Evolutionary conservation across 2,329 filamentous ascomycete species (phyloP), one percentile per base, ranked within the genome.

Genomic region (Trichoderma sp.): DNA sequence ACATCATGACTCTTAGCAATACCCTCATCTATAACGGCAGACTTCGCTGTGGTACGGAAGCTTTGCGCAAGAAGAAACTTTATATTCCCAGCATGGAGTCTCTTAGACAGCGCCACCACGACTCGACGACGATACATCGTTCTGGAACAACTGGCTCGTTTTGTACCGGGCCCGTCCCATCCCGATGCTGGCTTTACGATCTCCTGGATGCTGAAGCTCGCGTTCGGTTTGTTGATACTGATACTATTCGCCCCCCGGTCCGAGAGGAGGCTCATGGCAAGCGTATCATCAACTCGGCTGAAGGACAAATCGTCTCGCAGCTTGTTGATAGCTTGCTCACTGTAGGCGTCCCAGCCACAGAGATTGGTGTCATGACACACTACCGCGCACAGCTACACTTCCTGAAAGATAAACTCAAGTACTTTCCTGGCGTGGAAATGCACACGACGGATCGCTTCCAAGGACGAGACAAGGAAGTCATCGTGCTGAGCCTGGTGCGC

Each of bases 381-480:
- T 99, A 99, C 79, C 92, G 95, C 68, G 94, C 92, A 6, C 95
- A 99, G 78, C 87, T 99, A 1, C 89, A 92, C 0, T 83, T 97
- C 2, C 84, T 99, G 1, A 92, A 92, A 71, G 88, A 94, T 69
- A 84, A 84, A 12, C 86, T 97, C 37, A 87, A 87, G 35, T 82
- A 80, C 50, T 79, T 84, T 72, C 67, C 83, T 0, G 86, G 87
- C 2, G 89, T 99, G 1, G 95, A 99, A 79, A 93, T 98, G 86
- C 93, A 99, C 79, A 98, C 95, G 0, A 94, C 95, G 3, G 95
- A 99, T 79, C 93, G 94, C 53, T 99, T 97, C 78, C 95, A 99
- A 77, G 95, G 95, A 7, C 88, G 95, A 10, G 95, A 99, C 80
- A 99, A 99, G 77, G 93, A 97, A 75, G 90, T 97, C 3, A 87